A percentile compares a stretch with the other conserved stretches of the same genome.
phyloP scores from a whole-genome alignment of 352 stramenopile species.

The Phytophthora sansomeana region DNA sequence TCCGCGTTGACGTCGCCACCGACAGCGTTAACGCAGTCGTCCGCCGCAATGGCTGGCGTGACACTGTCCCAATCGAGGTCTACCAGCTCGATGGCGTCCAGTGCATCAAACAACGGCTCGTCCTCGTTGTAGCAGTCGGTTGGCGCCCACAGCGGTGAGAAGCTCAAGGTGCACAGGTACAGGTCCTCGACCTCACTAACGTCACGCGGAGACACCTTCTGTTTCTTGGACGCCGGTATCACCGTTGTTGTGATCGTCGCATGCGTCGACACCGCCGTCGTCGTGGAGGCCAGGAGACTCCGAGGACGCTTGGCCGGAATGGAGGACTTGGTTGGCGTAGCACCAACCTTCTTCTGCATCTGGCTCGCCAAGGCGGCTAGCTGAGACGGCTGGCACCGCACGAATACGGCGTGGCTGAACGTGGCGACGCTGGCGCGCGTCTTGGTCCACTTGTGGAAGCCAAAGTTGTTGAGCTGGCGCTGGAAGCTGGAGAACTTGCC shows the following conservation, averaged over 20 bases:
- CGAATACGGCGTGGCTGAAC: constrained; percentile 69
- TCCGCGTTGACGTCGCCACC: background rate
- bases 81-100: constrained; percentile 25
- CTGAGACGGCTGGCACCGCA: constrained; percentile 46
- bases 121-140: constrained; percentile 1
- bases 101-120: constrained; percentile 11
- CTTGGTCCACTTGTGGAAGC: constrained; percentile 88
- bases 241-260: background rate
- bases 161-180: background rate
- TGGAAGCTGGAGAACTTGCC: constrained; percentile 91
- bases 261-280: too few relatives aligned
- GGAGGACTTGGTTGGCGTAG: background rate
- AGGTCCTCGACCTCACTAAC: constrained; percentile 9
- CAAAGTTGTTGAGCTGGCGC: constrained; percentile 93
- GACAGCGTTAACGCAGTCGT: background rate
- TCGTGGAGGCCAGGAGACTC: background rate
- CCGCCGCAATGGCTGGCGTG: background rate
- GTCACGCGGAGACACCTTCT: constrained; percentile 31
- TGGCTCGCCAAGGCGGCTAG: constrained; percentile 15
- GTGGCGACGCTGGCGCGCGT: constrained; percentile 66
- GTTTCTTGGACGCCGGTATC: constrained; percentile 10
- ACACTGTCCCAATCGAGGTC: constrained; percentile 26
- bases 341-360: constrained; percentile 15
- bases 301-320: constrained; percentile 17
- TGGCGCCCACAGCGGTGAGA: constrained; percentile 5